Conservation (phyloP, 805 yeast genomes). For the Kodamaea leandrae region DNA sequence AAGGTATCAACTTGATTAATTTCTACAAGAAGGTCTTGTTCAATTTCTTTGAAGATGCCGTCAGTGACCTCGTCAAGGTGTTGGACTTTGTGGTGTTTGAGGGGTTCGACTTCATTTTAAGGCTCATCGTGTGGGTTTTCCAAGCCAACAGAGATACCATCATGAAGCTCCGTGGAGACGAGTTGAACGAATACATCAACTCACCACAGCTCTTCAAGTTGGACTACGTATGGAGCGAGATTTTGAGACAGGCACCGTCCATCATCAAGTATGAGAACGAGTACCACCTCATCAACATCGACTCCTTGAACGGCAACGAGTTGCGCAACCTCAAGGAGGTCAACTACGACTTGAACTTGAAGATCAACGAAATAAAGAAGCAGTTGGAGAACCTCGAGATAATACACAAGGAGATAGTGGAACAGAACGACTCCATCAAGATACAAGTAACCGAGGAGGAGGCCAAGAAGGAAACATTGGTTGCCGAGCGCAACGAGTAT, state of each 20-base stretch:
- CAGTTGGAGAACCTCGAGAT: constrained; percentile 29
- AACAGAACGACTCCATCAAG: constrained; percentile 30
- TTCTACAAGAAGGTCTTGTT: constrained; percentile 20
- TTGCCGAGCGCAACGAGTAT: constrained; percentile 9
- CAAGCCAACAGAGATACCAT: constrained; percentile 16
- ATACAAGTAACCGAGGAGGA: constrained; percentile 11
- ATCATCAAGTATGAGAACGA: constrained; percentile 38
- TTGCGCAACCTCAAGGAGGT: constrained; percentile 36
- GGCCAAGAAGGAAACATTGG: constrained; percentile 10
- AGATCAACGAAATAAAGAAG: constrained; percentile 25
- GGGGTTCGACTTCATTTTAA: constrained; percentile 35
- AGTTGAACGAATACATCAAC: constrained; percentile 20
- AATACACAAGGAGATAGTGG: constrained; percentile 37
- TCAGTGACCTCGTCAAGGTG: constrained; percentile 13
- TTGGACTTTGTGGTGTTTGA: constrained; percentile 40
- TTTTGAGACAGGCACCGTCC: constrained; percentile 21
- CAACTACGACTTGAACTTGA: constrained; percentile 30
- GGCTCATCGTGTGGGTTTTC: constrained; percentile 27
- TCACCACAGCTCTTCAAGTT: constrained; percentile 18
- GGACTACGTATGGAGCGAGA: constrained; percentile 11
- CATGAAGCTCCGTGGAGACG: constrained; percentile 22
- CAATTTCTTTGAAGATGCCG: constrained; percentile 18
- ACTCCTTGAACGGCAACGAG: constrained; percentile 38
- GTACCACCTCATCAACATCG: constrained; percentile 36
- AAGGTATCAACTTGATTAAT: constrained; percentile 31